Evolutionary conservation across 805 yeast genomes (phyloP).

Genomic region (Wickerhamomyces subpelliculosus): DNA sequence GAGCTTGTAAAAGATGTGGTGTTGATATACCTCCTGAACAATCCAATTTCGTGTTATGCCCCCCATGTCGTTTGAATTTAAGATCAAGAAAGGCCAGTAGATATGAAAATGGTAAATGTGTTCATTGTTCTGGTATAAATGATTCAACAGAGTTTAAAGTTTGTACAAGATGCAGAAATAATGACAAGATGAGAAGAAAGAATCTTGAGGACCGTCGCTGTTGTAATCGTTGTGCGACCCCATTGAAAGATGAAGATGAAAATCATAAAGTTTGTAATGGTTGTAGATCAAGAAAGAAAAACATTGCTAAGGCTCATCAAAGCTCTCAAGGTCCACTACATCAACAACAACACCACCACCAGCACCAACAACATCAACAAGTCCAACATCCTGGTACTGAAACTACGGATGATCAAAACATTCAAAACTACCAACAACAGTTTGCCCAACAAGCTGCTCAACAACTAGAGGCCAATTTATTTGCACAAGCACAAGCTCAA

Average conservation of each 20-base stretch:
- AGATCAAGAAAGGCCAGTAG: constrained; percentile 51
- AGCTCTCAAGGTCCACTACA: constrained; percentile 3
- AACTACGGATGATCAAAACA: not conserved
- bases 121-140: constrained; percentile 59
- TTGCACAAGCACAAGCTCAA: no score
- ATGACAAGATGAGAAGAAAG: constrained; percentile 51
- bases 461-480: constrained; percentile 18
- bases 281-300: constrained; percentile 52
- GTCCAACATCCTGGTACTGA: not conserved
- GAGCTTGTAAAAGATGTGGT: constrained; percentile 64
- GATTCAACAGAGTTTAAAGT: constrained; percentile 47
- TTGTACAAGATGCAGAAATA: constrained; percentile 57
- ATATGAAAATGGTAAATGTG: constrained; percentile 59
- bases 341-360: constrained; percentile 3
- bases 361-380: constrained; percentile 1
- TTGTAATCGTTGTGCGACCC: constrained; percentile 56
- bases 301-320: constrained; percentile 5
- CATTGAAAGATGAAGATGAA: constrained; percentile 36
- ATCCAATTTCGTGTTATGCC: constrained; percentile 50
- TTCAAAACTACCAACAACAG: constrained; percentile 5
- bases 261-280: constrained; percentile 48
- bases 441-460: constrained; percentile 14
- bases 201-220: constrained; percentile 50
- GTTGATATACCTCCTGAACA: constrained; percentile 42
- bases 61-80: constrained; percentile 48